Evolutionary conservation across 768 basidiomycete genomes (phyloP).

Genomic region (Panaeolus cyanescens): DNA sequence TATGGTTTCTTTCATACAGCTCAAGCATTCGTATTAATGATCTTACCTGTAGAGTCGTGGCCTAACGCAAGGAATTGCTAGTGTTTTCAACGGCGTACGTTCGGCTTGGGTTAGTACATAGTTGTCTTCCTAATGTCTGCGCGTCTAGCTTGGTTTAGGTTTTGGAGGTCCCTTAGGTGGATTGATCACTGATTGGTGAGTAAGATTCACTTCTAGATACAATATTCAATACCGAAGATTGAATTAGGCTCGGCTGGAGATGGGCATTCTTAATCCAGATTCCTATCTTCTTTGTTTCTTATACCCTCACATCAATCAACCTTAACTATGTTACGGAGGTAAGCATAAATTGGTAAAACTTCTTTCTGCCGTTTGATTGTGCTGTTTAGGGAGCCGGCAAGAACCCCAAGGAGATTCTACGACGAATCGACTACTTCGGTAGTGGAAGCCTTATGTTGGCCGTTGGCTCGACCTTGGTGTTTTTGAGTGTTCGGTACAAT

Average conservation of each 20-base stretch:
- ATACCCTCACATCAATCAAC: conserved; percentile 56
- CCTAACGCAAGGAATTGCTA: conserved; percentile 68
- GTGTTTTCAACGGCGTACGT: conserved; percentile 74
- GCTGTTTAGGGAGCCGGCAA: conserved; percentile 61
- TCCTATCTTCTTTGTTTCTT: conserved; percentile 65
- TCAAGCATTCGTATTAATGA: neutral
- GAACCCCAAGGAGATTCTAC: conserved; percentile 64
- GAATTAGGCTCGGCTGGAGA: conserved; percentile 71
- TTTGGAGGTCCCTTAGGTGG: conserved; percentile 78
- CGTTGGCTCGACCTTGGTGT: conserved; percentile 66
- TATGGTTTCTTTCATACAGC: conserved; percentile 31
- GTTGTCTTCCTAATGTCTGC: neutral
- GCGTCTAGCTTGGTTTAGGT: conserved; percentile 66
- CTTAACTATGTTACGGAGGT: conserved; percentile 62
- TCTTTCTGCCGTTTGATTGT: neutral
- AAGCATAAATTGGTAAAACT: neutral
- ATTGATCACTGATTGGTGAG: conserved; percentile 64
- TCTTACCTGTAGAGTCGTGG: conserved; percentile 57
- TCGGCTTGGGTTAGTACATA: neutral
- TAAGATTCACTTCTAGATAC: neutral
- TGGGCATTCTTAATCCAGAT: conserved; percentile 80
- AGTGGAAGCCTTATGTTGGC: conserved; percentile 32
- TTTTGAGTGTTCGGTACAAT: conserved; percentile 72
- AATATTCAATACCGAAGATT: neutral
- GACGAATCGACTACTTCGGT: conserved; percentile 79